Evolutionary conservation across 176 grass and related monocot genomes (phyloP).

Genomic region (Elymus sibiricus): DNA sequence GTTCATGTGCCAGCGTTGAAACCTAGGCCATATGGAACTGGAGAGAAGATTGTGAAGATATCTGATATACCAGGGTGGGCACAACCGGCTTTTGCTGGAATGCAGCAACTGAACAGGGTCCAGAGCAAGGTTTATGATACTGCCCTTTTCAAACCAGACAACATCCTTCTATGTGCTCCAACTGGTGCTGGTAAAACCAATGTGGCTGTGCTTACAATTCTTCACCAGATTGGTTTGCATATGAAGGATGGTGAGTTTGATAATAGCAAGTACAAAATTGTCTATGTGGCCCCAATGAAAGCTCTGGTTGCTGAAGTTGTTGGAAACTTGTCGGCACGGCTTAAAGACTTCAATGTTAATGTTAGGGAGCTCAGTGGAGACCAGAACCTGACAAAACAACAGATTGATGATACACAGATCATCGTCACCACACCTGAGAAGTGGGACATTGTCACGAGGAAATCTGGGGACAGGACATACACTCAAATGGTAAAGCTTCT

Average conservation of each 20-base stretch:
- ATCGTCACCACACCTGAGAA: constrained; percentile 99
- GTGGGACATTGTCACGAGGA: constrained; percentile 97
- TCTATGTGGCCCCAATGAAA: constrained; percentile 98
- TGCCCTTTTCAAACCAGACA: constrained; percentile 75
- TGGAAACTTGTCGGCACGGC: constrained; percentile 72
- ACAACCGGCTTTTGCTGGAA: constrained; percentile 71
- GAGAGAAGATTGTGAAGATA: constrained; percentile 91
- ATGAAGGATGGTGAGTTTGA: constrained; percentile 78
- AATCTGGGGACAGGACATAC: constrained; percentile 96
- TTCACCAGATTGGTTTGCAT: constrained; percentile 86
- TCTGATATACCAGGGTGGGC: constrained; percentile 69
- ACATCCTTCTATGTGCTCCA: constrained; percentile 85
- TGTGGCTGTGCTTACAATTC: constrained; percentile 86
- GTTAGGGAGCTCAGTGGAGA: constrained; percentile 96
- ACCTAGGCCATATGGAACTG: constrained; percentile 51
- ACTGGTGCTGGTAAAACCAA: constrained; percentile 99
- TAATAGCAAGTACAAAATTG: constrained; percentile 88
- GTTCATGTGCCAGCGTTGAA: constrained; percentile 79
- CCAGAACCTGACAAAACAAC: constrained; percentile 76
- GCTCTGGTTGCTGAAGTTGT: constrained; percentile 96
- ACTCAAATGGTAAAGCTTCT: constrained; percentile 93
- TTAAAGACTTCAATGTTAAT: constrained; percentile 60
- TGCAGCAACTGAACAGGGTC: constrained; percentile 88
- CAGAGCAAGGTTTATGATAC: constrained; percentile 93
- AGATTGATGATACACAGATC: constrained; percentile 98